Percentiles rank a stretch among this genome's conserved stretches.
phyloP scores from a whole-genome alignment of 352 stramenopile genomes.

The Phytophthora capsici region DNA sequence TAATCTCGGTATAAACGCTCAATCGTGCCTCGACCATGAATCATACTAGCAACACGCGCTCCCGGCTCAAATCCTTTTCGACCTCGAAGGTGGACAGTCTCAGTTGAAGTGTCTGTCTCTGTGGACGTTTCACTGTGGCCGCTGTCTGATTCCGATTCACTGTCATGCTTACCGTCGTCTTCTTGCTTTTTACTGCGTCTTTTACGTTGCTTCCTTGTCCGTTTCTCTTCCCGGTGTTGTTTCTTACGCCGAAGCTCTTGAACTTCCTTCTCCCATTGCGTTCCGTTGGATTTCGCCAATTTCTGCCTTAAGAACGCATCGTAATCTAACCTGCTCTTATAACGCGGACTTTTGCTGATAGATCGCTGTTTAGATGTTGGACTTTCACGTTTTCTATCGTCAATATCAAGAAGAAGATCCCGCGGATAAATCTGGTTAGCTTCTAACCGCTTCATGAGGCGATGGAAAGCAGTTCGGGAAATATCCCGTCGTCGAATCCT shows the following conservation, averaged over 20 bases:
- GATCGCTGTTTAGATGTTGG: not conserved
- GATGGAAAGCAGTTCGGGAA: constrained; percentile 39
- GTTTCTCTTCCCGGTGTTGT: constrained; percentile 16
- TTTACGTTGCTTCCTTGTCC: constrained; percentile 3
- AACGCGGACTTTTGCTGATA: constrained; percentile 29
- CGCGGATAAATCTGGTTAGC: constrained; percentile 37
- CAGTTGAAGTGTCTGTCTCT: constrained; percentile 23
- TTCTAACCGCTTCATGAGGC: constrained; percentile 49
- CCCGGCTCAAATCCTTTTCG: constrained; percentile 52
- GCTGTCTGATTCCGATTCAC: constrained; percentile 21
- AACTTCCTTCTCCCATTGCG: constrained; percentile 35
- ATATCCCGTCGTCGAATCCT: constrained; percentile 50
- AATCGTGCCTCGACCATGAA: constrained; percentile 54
- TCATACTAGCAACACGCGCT: constrained; percentile 50
- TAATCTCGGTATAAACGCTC: constrained; percentile 71
- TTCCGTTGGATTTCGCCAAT: constrained; percentile 9
- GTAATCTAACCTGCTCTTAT: constrained; percentile 51
- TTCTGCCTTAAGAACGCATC: constrained; percentile 49
- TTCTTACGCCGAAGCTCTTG: constrained; percentile 25
- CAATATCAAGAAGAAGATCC: constrained; percentile 32
- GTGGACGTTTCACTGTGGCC: constrained; percentile 15
- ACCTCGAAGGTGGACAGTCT: constrained; percentile 7
- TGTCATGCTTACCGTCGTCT: constrained; percentile 27
- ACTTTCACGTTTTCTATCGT: not conserved
- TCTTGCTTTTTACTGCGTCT: constrained; percentile 2